These are phyloP conservation scores for Gymnopilus dilepis DNA, from an alignment of 768 basidiomycete genomes.

Conservation along the genomic window DNA sequence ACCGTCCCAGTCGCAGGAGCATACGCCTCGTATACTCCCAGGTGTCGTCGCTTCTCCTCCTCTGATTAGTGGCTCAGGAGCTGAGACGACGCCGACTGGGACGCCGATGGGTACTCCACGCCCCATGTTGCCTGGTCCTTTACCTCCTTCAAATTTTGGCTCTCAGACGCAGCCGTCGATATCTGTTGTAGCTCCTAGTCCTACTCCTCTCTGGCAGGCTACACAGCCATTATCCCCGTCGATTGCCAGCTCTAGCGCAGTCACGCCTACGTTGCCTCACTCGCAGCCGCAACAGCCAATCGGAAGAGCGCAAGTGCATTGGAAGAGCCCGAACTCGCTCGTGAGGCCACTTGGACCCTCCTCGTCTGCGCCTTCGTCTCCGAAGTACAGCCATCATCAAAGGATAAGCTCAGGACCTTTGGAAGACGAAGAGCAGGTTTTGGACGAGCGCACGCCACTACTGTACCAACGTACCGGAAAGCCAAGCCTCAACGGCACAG, in stretches of 20 bases:
- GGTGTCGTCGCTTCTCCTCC: not conserved
- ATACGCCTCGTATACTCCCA: not conserved
- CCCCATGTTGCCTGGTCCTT: slow-evolving; percentile 6
- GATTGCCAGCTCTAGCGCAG: not conserved
- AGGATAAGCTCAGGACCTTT: not conserved
- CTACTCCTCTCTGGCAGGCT: not conserved
- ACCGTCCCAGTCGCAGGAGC: not conserved
- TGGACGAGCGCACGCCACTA: slow-evolving; percentile 11
- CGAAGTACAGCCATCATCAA: too few relatives aligned
- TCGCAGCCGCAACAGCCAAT: slow-evolving; percentile 8
- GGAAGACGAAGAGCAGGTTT: not conserved
- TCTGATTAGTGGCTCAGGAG: not conserved
- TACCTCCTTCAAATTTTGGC: slow-evolving; percentile 7
- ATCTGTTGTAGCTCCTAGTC: not conserved
- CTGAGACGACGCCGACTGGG: slow-evolving; percentile 31
- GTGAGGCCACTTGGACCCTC: slow-evolving; percentile 22
- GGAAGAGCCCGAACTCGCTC: slow-evolving; percentile 31
- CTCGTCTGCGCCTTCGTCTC: slow-evolving; percentile 14
- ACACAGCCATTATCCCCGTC: not conserved
- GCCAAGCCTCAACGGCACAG: not conserved
- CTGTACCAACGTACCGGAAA: not conserved
- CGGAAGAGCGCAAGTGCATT: slow-evolving; percentile 26
- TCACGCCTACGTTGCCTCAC: not conserved
- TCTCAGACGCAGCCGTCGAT: not conserved
- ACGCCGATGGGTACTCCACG: slow-evolving; percentile 31